Base-by-base conservation (phyloP, 805 yeast species). In the Starmerella potacharoeniae region DNA sequence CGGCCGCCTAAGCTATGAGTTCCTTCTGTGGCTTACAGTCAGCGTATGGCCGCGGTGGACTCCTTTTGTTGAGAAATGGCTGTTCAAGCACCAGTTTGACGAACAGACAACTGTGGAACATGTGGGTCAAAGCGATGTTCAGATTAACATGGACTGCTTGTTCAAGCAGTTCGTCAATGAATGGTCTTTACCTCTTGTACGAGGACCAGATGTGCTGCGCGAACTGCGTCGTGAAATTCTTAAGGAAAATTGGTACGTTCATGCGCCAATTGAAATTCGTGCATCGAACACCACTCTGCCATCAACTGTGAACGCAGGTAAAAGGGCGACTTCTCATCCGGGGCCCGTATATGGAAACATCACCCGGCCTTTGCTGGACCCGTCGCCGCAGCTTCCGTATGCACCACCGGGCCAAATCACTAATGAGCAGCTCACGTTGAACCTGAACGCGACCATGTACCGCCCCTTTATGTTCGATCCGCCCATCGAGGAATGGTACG, bases 211-310 rank as follows among this genome's bases (percentile, higher is more conserved):
- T 52, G 82, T 84, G 17, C 75, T 90, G 59, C 70, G 74, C 51
- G 56, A 64, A 49, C 58, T 70, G 35, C 59, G 63, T 6, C 66
- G 70, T 44, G 74, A 82, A n/a, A 73, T 91, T 57, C 78, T 81
- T 56, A 73, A 71, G 28, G 80, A 80, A 57, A 82, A 82, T 39
- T 91, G 77, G 69, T 91, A 76, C 64, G 96, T 90, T 10, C 97
- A 93, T 69, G 95, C 95, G 30, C 98, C 98, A 33, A 80, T 91
- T 58, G 98, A 91, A 71, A 87, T 91, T 37, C 81, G 98, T 64
- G 87, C 95, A 61, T 86, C 96, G 13, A 93, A 91, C 68, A 84
- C 91, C 5, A 65, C 75, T 2, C 58, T 61, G 41, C 69, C 72
- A 8, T 49, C 55, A 13, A 17, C 31, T 34, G 43, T 28, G 16